A percentile compares a stretch with the other conserved stretches of the same genome.
These are phyloP conservation scores for Microbotryomycetes sp. DNA, from an alignment of 1,284 basidiomycete species.

Conservation along the genomic window DNA sequence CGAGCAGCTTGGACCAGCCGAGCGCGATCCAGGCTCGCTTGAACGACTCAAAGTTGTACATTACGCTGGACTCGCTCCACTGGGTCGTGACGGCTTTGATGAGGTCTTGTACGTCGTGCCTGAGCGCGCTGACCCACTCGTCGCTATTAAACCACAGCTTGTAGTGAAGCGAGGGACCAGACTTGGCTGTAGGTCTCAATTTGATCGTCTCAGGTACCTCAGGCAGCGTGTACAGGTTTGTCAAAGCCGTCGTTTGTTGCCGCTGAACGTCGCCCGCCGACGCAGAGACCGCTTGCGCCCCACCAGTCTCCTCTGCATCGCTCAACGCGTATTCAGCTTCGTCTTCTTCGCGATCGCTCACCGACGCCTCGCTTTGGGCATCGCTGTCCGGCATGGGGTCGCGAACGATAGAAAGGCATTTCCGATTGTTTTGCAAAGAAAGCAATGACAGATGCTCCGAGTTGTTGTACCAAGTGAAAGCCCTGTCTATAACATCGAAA, in stretches of 20 bases:
- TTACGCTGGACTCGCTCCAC: not conserved
- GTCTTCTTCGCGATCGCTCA: not conserved
- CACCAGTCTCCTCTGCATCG: too few species aligned
- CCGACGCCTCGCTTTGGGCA: not conserved
- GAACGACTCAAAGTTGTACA: not conserved
- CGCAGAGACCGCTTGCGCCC: too few species aligned
- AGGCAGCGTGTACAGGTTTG: not conserved
- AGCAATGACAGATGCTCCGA: too few species aligned
- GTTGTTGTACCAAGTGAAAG: too few species aligned
- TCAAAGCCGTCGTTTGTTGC: not conserved
- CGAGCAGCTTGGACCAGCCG: not conserved
- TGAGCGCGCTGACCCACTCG: not conserved
- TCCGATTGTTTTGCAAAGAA: too few species aligned
- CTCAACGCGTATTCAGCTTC: too few species aligned
- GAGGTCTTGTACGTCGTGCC: not conserved
- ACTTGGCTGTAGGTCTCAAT: not conserved
- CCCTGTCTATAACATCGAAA: too few species aligned
- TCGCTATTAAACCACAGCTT: not conserved
- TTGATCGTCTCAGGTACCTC: not conserved
- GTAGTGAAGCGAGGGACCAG: not conserved
- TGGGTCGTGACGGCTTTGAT: not conserved
- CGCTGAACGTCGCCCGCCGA: too few species aligned
- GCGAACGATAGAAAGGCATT: too few species aligned
- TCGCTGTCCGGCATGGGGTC: too few species aligned
- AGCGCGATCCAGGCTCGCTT: not conserved